Base-by-base conservation (phyloP, 305 asterid genomes). In the Solanum hybrid region DNA sequence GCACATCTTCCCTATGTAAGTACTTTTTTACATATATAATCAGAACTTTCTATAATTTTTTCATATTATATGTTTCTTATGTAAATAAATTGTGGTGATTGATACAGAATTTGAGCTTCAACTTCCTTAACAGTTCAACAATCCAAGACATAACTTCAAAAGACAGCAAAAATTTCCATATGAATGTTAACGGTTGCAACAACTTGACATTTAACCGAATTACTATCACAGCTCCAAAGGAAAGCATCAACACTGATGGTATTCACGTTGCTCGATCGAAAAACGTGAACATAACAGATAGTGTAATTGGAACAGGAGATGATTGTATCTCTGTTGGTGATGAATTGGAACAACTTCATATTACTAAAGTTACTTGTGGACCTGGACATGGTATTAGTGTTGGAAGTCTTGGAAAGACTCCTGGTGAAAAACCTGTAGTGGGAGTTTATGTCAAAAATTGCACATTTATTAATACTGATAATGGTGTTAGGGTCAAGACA, bases 301-400 rank as follows among this genome's bases (percentile, higher is more conserved):
- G 68, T 7, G 26, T 45, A 1, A 91, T 90, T 7, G 87, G 85
- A 10, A 91, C 92, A 0, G 93, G 94, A 57, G 94, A 92, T 32
- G 94, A 90, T 27, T 91, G 94, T 65, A 86, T 92, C 36, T 86
- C 90, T 1, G 33, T 92, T 9, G 92, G 92, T 6, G 88, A 91
- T 20, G 94, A 92, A 10, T 76, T 89, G 37, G 78, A 34, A n/a
- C 45, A 91, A 4, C 89, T 92, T 9, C n/a, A 57, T 15, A 85
- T 92, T 65, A 38, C 84, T 7, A 82, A 38, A 10, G 92, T 90
- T 14, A 29, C 88, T 7, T 92, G 93, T 89, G 93, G 93, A 10
- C 94, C 93, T 7, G 93, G 92, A 1, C 93, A 91, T 41, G 93
- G 94, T 22, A 90, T 92, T 26, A 91, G 91, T 77, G 85, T 89